Percentiles rank a stretch among this genome's conserved stretches.
phyloP scores from a whole-genome alignment of 2,329 filamentous ascomycete species.

The Tolypocladium capitatum region DNA sequence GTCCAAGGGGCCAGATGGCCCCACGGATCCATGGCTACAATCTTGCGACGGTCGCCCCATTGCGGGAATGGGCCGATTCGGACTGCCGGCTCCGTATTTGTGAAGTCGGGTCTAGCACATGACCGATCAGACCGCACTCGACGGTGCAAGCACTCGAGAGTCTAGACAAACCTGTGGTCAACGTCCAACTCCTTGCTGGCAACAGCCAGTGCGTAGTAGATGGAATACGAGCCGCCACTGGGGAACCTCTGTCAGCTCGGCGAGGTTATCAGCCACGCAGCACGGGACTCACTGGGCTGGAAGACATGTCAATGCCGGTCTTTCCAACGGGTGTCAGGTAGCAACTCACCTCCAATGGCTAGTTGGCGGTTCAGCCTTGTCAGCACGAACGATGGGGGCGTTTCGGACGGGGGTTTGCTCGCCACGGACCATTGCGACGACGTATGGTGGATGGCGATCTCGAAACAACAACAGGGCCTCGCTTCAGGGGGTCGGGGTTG shows the following conservation, averaged over 20 bases:
- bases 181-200: constrained; percentile 78
- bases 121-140: background rate
- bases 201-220: constrained; percentile 87
- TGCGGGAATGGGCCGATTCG: constrained; percentile 79
- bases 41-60: constrained; percentile 85
- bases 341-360: constrained; percentile 44
- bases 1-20: constrained; percentile 79
- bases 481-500: constrained; percentile 54
- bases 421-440: constrained; percentile 58
- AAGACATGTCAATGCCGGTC: constrained; percentile 1
- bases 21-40: constrained; percentile 93
- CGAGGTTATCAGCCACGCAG: background rate
- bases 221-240: constrained; percentile 79
- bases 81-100: constrained; percentile 79
- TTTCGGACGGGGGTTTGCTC: background rate
- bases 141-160: background rate
- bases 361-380: constrained; percentile 3
- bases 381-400: background rate
- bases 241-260: background rate
- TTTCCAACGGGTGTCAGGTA: no score
- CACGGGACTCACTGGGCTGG: constrained; percentile 22
- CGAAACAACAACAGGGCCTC: constrained; percentile 83
- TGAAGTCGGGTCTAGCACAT: constrained; percentile 39
- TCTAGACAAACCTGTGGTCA: constrained; percentile 49
- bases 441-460: constrained; percentile 62